phyloP scores from a whole-genome alignment of 2,329 filamentous ascomycete genomes.

The Cladophialophora yegresii region DNA sequence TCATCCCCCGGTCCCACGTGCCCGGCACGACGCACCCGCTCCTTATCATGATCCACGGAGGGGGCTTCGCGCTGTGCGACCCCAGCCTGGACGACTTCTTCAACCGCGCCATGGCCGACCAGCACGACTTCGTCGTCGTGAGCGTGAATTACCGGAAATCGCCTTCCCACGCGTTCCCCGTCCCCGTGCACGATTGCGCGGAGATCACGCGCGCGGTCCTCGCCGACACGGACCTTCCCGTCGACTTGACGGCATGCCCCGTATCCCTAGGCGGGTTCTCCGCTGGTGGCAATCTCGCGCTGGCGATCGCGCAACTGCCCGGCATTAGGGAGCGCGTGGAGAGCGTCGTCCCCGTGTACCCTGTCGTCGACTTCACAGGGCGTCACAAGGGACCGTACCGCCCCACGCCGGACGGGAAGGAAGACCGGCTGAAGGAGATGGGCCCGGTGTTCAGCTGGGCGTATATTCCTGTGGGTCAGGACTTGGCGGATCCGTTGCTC shows the following conservation, averaged over 20 bases:
- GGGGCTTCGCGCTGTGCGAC: constrained; percentile 52
- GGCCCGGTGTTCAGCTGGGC: constrained; percentile 46
- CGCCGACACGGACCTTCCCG: constrained; percentile 49
- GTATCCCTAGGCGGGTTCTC: constrained; percentile 49
- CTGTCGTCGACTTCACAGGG: constrained; percentile 48
- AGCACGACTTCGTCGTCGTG: constrained; percentile 49
- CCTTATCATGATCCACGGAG: constrained; percentile 56
- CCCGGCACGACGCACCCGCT: constrained; percentile 20
- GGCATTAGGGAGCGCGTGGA: constrained; percentile 41
- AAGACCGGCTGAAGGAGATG: constrained; percentile 36
- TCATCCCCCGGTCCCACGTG: constrained; percentile 44
- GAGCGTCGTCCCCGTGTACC: constrained; percentile 51
- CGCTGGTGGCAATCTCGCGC: constrained; percentile 8
- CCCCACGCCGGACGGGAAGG: constrained; percentile 31
- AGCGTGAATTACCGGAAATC: constrained; percentile 55
- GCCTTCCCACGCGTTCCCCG: constrained; percentile 51
- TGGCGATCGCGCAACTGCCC: constrained; percentile 43
- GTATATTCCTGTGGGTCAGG: constrained; percentile 44
- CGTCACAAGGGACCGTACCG: constrained; percentile 38
- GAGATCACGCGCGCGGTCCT: constrained; percentile 49
- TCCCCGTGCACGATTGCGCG: constrained; percentile 50
- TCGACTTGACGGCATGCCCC: constrained; percentile 44
- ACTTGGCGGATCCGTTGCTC: constrained; percentile 46
- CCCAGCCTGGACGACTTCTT: constrained; percentile 52
- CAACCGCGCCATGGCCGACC: constrained; percentile 49